These are phyloP conservation scores for Cocos nucifera DNA, from an alignment of 176 grass and related monocot genomes.

Conservation along the genomic window DNA sequence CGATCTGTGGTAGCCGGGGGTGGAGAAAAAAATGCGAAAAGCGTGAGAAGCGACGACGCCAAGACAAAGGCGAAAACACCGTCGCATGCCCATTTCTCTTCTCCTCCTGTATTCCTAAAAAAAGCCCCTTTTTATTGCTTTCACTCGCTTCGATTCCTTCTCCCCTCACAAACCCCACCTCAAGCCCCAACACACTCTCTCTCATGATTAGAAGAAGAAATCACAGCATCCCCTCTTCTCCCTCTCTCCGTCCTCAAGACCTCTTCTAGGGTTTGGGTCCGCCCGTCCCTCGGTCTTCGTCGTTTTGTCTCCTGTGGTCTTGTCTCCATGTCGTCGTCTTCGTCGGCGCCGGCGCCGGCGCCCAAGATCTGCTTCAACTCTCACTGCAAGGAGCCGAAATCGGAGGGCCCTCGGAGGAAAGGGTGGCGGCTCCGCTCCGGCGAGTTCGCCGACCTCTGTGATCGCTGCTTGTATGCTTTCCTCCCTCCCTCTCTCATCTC, in stretches of 20 bases:
- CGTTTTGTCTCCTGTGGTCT: too few relatives aligned
- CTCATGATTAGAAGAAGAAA: constrained; percentile 6
- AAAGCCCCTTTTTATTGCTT: background rate
- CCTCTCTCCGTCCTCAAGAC: background rate
- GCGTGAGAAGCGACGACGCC: too few relatives aligned
- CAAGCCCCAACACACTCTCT: constrained; percentile 11
- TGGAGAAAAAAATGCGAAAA: too few relatives aligned
- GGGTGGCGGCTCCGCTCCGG: constrained; percentile 76
- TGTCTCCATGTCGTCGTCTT: background rate
- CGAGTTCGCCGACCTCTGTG: constrained; percentile 79
- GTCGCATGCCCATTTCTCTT: too few relatives aligned
- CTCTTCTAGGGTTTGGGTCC: too few relatives aligned
- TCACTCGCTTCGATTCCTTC: constrained; percentile 24
- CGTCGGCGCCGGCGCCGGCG: constrained; percentile 19
- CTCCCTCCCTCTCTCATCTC: constrained; percentile 9
- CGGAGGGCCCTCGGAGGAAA: constrained; percentile 39
- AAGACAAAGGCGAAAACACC: too few relatives aligned
- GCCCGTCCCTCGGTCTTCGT: too few relatives aligned
- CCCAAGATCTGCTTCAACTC: constrained; percentile 88
- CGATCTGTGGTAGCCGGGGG: too few relatives aligned
- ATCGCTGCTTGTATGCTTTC: constrained; percentile 76
- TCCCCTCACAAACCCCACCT: constrained; percentile 19
- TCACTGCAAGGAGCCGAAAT: constrained; percentile 84
- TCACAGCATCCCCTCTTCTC: constrained; percentile 14
- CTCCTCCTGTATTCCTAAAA: too few relatives aligned